Conservation (phyloP, 495 filamentous ascomycete species). For the Aspergillus hancockii region DNA sequence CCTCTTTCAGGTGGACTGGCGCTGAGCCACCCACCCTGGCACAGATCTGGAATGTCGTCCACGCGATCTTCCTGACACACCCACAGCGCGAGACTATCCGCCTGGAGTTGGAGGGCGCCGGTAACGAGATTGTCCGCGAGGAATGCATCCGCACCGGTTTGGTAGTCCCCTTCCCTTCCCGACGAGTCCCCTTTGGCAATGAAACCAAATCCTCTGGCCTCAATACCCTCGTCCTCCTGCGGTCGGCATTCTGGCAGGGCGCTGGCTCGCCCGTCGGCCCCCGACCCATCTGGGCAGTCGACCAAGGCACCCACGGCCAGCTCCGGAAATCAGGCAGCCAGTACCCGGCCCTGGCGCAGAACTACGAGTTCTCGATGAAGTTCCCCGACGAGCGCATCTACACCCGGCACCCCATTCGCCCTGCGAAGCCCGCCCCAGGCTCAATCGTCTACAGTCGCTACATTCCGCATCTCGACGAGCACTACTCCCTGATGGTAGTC, state of each 20-base stretch:
- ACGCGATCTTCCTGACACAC: conserved; percentile 58
- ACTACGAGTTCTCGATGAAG: conserved; percentile 55
- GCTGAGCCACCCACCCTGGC: conserved; percentile 47
- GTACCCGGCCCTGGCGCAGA: conserved; percentile 57
- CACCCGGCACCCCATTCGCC: conserved; percentile 61
- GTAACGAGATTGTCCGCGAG: conserved; percentile 38
- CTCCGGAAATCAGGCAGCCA: conserved; percentile 30
- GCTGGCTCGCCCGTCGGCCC: conserved; percentile 64
- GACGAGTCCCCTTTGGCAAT: conserved; percentile 23
- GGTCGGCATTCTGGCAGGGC: conserved; percentile 66
- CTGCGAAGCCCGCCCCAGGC: conserved; percentile 60
- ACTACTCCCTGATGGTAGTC: conserved; percentile 65
- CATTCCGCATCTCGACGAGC: conserved; percentile 65
- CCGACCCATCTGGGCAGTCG: conserved; percentile 58
- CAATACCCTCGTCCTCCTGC: conserved; percentile 34
- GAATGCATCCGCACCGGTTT: conserved; percentile 57
- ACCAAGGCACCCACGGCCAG: conserved; percentile 39
- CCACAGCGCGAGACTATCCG: conserved; percentile 56
- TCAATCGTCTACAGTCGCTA: conserved; percentile 66
- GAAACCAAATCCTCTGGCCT: conserved; percentile 22
- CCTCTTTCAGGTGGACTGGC: conserved; percentile 41
- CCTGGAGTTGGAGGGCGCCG: conserved; percentile 43
- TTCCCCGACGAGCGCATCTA: conserved; percentile 47
- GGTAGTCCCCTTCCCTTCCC: conserved; percentile 49
- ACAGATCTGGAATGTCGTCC: conserved; percentile 63